Conservation (phyloP, 192 early-diverging fungal species). For the Pilaira anomala region DNA sequence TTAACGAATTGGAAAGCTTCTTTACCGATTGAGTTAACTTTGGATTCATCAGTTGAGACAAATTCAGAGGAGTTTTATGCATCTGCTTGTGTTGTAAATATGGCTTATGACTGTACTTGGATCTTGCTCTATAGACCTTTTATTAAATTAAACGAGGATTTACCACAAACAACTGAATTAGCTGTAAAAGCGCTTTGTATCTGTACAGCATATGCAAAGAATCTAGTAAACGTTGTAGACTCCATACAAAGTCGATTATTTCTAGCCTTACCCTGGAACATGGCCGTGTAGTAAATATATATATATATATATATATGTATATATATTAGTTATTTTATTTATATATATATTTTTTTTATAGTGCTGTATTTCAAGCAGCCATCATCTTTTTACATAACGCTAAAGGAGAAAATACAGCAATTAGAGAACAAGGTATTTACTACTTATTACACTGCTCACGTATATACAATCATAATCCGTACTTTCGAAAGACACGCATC, state of each 20-base stretch:
- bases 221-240: constrained; percentile 25
- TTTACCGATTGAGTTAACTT: constrained; percentile 7
- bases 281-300: constrained; percentile 30
- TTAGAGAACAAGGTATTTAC: constrained; percentile 12
- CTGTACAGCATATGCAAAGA: constrained; percentile 29
- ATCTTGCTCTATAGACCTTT: constrained; percentile 36
- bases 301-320: not conserved
- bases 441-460: constrained; percentile 15
- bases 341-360: not conserved
- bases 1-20: constrained; percentile 28
- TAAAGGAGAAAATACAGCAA: constrained; percentile 16
- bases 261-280: constrained; percentile 30
- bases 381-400: constrained; percentile 35
- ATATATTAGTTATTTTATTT: no score
- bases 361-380: constrained; percentile 31
- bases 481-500: not conserved
- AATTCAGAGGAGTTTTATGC: no score
- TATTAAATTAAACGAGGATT: not conserved
- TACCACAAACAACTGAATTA: not conserved
- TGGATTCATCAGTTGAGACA: not conserved
- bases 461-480: constrained; percentile 5
- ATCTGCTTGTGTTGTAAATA: constrained; percentile 1
- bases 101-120: constrained; percentile 24
- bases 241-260: constrained; percentile 8
- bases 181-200: constrained; percentile 23